Conservation (phyloP, 352 stramenopile genomes). For the Blastocystis hominis region DNA sequence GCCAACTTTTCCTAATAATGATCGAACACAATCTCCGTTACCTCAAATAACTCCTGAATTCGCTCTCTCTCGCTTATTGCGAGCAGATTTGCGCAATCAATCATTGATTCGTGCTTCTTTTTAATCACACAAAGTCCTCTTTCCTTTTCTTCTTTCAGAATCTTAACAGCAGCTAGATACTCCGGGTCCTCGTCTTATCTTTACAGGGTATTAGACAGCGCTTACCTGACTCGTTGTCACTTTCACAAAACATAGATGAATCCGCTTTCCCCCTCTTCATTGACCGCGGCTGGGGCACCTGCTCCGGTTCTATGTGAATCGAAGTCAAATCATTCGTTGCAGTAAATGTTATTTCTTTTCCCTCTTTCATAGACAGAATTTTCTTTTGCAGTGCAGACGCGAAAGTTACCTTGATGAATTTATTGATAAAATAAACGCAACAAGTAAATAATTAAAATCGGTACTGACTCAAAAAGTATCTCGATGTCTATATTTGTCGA, state of each 20-base stretch:
- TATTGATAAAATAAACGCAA: too few species aligned
- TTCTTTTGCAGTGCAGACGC: too few species aligned
- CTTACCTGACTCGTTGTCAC: background rate
- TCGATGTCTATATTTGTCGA: too few species aligned
- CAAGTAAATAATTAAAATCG: too few species aligned
- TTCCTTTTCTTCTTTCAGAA: background rate
- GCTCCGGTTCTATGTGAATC: too few species aligned
- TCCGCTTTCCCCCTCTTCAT: too few species aligned
- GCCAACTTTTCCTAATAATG: background rate
- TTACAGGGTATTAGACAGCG: too few species aligned
- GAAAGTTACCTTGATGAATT: too few species aligned
- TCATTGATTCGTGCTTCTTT: background rate
- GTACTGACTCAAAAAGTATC: too few species aligned
- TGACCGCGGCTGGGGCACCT: too few species aligned
- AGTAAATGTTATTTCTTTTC: background rate
- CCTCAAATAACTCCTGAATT: constrained; percentile 11
- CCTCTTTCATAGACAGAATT: constrained; percentile 23
- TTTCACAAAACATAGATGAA: too few species aligned
- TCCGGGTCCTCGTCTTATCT: constrained; percentile 4
- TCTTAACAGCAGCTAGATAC: background rate
- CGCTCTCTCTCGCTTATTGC: background rate
- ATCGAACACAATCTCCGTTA: background rate
- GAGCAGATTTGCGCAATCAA: constrained; percentile 12
- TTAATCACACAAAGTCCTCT: background rate
- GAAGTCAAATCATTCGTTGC: constrained; percentile 5